Percentiles rank a stretch among this genome's conserved stretches.
phyloP scores from a whole-genome alignment of 768 basidiomycete genomes.

The Kondoa subrosea region DNA sequence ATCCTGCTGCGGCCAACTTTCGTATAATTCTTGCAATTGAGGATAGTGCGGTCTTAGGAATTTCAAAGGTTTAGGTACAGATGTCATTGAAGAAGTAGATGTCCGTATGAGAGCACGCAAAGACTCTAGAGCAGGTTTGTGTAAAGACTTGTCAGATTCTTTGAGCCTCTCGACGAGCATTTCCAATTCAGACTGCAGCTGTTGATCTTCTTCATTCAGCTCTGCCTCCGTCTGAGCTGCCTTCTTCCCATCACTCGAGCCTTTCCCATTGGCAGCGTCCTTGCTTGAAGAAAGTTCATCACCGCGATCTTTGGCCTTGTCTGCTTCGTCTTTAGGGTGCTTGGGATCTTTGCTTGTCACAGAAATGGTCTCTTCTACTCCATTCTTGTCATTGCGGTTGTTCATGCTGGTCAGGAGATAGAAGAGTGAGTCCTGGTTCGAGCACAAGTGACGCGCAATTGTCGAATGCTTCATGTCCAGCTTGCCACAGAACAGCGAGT shows the following conservation, averaged over 20 bases:
- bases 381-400: not conserved
- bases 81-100: slow-evolving; percentile 96
- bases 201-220: slow-evolving; percentile 73
- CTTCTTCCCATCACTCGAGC: not conserved
- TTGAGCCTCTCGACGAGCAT: slow-evolving; percentile 89
- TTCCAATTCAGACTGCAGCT: slow-evolving; percentile 83
- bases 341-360: not conserved
- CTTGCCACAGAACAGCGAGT: no score
- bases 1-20: slow-evolving; percentile 44
- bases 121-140: slow-evolving; percentile 80
- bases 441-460: not conserved
- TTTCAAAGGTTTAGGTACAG: slow-evolving; percentile 95
- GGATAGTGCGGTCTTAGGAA: slow-evolving; percentile 91
- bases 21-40: slow-evolving; percentile 63
- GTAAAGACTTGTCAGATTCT: slow-evolving; percentile 36
- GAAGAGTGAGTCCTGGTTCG: not conserved
- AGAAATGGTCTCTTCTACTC: not conserved
- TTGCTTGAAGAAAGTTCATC: not conserved
- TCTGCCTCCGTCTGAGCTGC: not conserved
- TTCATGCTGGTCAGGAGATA: not conserved
- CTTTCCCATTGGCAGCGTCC: not conserved
- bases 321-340: not conserved
- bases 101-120: slow-evolving; percentile 84
- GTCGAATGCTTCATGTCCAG: not conserved
- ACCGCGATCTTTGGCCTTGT: not conserved